Evolutionary conservation across 805 yeast genomes (phyloP).

Genomic region (Diddensiella transvaalensis): DNA sequence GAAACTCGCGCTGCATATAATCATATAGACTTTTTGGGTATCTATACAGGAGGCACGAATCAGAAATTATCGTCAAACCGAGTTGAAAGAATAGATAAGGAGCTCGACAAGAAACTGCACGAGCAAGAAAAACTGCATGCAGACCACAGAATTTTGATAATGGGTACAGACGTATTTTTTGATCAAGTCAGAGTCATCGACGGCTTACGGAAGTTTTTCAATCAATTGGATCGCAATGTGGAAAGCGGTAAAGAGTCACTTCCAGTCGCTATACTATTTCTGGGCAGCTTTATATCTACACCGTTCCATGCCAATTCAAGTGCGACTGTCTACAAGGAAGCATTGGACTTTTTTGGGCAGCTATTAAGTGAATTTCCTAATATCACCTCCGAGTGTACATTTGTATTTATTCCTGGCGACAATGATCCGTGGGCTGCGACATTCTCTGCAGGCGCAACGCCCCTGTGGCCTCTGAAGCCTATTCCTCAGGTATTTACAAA

Average conservation of each 20-base stretch:
- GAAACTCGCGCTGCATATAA: slow-evolving; percentile 69
- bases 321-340: slow-evolving; percentile 47
- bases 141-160: slow-evolving; percentile 58
- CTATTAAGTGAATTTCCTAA: slow-evolving; percentile 57
- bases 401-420: slow-evolving; percentile 80
- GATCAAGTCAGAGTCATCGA: slow-evolving; percentile 58
- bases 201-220: slow-evolving; percentile 62
- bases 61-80: slow-evolving; percentile 19
- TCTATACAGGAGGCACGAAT: slow-evolving; percentile 37
- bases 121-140: slow-evolving; percentile 52
- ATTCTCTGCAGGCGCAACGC: slow-evolving; percentile 54
- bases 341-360: slow-evolving; percentile 71
- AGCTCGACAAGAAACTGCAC: slow-evolving; percentile 51
- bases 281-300: slow-evolving; percentile 72
- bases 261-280: slow-evolving; percentile 70
- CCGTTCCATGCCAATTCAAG: slow-evolving; percentile 61
- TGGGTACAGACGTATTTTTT: slow-evolving; percentile 73
- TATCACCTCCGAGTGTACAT: slow-evolving; percentile 49
- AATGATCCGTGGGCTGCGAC: slow-evolving; percentile 92
- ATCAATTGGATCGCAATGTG: slow-evolving; percentile 46
- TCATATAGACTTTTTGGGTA: slow-evolving; percentile 64
- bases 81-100: slow-evolving; percentile 54
- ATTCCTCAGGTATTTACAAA: slow-evolving; percentile 71
- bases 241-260: slow-evolving; percentile 35
- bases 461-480: slow-evolving; percentile 67